phyloP scores from a whole-genome alignment of 2,329 filamentous ascomycete species.

The Tolypocladium tundrense region DNA sequence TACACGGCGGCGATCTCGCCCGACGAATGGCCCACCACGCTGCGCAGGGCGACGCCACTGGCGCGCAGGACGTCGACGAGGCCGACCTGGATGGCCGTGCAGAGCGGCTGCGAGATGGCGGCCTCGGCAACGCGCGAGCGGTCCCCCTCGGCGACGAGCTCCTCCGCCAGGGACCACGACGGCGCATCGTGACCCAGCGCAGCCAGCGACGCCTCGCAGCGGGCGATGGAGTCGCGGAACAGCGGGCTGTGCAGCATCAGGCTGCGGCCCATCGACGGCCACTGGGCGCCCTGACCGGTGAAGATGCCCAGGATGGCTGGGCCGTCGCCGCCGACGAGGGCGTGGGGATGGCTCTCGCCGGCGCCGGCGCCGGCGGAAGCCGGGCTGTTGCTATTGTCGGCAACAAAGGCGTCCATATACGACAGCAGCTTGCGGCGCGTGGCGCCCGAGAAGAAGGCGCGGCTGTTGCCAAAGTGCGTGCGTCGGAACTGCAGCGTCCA shows the following conservation, averaged over 20 bases:
- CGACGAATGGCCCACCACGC: constrained; percentile 27
- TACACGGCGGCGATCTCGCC: constrained; percentile 21
- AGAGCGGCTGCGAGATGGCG: constrained; percentile 14
- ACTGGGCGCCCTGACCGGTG: constrained; percentile 24
- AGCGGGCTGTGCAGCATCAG: constrained; percentile 7
- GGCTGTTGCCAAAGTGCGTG: background rate
- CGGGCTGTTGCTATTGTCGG: background rate
- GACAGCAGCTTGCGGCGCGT: background rate
- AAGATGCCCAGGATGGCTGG: constrained; percentile 15
- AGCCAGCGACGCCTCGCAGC: background rate
- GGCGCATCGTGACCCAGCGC: constrained; percentile 1
- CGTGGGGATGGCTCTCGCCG: background rate
- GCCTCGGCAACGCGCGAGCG: constrained; percentile 1
- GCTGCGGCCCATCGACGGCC: constrained; percentile 19
- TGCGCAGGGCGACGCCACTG: constrained; percentile 17
- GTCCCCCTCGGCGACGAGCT: background rate
- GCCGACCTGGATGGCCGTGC: constrained; percentile 23
- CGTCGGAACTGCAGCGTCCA: background rate
- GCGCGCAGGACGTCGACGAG: constrained; percentile 21
- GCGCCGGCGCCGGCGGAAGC: background rate
- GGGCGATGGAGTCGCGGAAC: background rate
- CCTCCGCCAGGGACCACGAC: constrained; percentile 1
- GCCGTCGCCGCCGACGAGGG: background rate
- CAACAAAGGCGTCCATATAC: background rate
- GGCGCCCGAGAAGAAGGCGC: background rate